Evolutionary conservation across 345 rosid genomes (phyloP), one percentile per base, ranked within the genome.

Genomic region (Boechera divaricarpa): DNA sequence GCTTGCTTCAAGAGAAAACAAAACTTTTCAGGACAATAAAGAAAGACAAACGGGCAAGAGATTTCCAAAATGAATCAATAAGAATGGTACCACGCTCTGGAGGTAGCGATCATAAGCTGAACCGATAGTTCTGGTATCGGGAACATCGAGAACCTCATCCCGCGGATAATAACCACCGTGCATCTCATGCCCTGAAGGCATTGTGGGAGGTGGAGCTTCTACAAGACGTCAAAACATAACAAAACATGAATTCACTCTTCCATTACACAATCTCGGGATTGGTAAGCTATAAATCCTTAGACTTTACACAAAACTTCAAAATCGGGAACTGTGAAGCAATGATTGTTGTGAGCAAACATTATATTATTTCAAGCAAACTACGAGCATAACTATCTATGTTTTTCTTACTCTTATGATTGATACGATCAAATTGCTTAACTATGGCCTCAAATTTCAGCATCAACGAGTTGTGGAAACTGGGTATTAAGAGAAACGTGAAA

Each of bases 91-190:
- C 77, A 85, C 77, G 72, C 82, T 87, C 79, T 88, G 95, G 48
- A 91, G 97, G 78, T 91, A 93, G 0, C 91, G 90, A 63, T 93
- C 98, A 66, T 93, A 91, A 69, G 95, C 98, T 42, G 97, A 93
- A 31, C 85, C 90, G 42, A 91, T 93, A 4, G 86, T 72, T 78
- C 91, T 88, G 0, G 95, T 86, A 81, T 93, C 98, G 80, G 65
- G 82, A 44, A 86, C 83, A 70, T 71, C 81, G 9, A 67, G 85
- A 55, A 88, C 95, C 69, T 85, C 97, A 29, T 88, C 95, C 32
- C 84, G 83, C 6, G 83, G 76, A 21, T 68, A 81, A 78, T 87
- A 87, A 74, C 79, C 81, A 77, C 76, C 60, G 47, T 78, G 91
- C 58, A 87, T 66, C 52, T 90, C 93, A 58, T 74, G 85, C 38